These are phyloP conservation scores for Wickerhamiella lipophila DNA, from an alignment of 805 yeast genomes.

Conservation along the genomic window DNA sequence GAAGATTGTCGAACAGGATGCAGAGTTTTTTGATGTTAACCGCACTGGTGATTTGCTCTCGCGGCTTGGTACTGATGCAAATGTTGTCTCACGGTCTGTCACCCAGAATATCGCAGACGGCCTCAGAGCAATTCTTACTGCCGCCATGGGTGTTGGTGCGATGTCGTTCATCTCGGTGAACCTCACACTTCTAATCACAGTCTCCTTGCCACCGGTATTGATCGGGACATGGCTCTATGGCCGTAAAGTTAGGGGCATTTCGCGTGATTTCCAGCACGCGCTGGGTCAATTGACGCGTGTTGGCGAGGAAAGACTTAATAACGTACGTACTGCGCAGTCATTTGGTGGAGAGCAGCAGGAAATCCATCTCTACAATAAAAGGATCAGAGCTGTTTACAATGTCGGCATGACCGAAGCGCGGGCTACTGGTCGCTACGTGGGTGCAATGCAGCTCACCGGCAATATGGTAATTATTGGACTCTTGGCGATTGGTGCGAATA, in stretches of 20 bases:
- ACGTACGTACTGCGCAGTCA: slow-evolving; percentile 76
- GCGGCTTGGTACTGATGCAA: slow-evolving; percentile 76
- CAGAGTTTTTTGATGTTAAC: slow-evolving; percentile 78
- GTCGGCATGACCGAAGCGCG: slow-evolving; percentile 71
- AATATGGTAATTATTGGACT: slow-evolving; percentile 67
- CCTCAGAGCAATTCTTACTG: slow-evolving; percentile 68
- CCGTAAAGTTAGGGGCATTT: slow-evolving; percentile 55
- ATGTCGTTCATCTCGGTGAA: slow-evolving; percentile 80
- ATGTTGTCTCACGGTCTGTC: slow-evolving; percentile 70
- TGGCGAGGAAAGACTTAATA: slow-evolving; percentile 80
- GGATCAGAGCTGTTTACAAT: slow-evolving; percentile 50
- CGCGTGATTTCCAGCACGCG: slow-evolving; percentile 68
- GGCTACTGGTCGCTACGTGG: slow-evolving; percentile 62
- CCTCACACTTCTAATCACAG: slow-evolving; percentile 65
- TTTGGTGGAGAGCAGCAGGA: slow-evolving; percentile 77
- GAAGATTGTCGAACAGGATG: slow-evolving; percentile 71
- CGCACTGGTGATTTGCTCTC: slow-evolving; percentile 88
- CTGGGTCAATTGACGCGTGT: slow-evolving; percentile 79
- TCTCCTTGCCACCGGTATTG: slow-evolving; percentile 73
- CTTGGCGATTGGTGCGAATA: slow-evolving; percentile 64
- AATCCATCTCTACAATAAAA: slow-evolving; percentile 58
- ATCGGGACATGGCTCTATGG: slow-evolving; percentile 76
- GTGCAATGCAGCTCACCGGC: slow-evolving; percentile 74
- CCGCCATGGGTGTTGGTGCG: slow-evolving; percentile 79
- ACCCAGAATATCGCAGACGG: slow-evolving; percentile 90